Conservation (phyloP, 495 filamentous ascomycete species). For the Acidomyces sp. region DNA sequence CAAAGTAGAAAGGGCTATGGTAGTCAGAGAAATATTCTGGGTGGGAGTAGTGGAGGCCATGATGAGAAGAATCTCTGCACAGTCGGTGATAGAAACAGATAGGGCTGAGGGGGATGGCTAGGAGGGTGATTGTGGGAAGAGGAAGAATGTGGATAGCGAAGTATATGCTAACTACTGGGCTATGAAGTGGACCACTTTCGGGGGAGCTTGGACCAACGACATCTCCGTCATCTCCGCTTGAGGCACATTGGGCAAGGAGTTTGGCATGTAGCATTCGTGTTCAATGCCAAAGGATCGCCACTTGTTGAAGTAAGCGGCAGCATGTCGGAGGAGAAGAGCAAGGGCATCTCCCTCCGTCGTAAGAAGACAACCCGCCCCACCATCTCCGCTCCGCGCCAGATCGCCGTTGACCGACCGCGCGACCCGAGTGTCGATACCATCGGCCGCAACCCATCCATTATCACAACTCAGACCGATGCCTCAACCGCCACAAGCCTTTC, state of each 20-base stretch:
- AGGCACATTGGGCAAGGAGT: not conserved
- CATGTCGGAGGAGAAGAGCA: slow-evolving; percentile 40
- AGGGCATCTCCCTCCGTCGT: slow-evolving; percentile 76
- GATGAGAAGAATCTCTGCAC: too few relatives aligned
- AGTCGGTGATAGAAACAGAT: too few relatives aligned
- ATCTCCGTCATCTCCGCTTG: slow-evolving; percentile 4
- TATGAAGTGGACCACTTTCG: too few relatives aligned
- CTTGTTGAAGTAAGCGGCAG: too few relatives aligned
- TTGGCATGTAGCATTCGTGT: too few relatives aligned
- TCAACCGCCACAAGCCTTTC: slow-evolving; percentile 11
- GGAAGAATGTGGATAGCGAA: not conserved
- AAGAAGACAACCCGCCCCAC: slow-evolving; percentile 66
- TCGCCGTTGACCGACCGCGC: slow-evolving; percentile 38
- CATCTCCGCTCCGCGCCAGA: slow-evolving; percentile 75
- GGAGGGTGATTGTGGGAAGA: too few relatives aligned
- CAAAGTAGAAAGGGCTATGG: slow-evolving; percentile 57
- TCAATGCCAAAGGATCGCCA: too few relatives aligned
- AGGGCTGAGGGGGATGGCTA: too few relatives aligned
- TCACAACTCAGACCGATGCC: slow-evolving; percentile 10
- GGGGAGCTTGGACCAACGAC: slow-evolving; percentile 5
- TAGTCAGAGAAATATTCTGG: slow-evolving; percentile 52
- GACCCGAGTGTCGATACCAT: slow-evolving; percentile 34
- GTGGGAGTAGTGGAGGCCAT: slow-evolving; percentile 25
- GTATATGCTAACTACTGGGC: too few relatives aligned
- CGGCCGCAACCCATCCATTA: slow-evolving; percentile 23